These are phyloP conservation scores for Alternaria ethzedia DNA, from an alignment of 2,329 filamentous ascomycete species.

Conservation along the genomic window DNA sequence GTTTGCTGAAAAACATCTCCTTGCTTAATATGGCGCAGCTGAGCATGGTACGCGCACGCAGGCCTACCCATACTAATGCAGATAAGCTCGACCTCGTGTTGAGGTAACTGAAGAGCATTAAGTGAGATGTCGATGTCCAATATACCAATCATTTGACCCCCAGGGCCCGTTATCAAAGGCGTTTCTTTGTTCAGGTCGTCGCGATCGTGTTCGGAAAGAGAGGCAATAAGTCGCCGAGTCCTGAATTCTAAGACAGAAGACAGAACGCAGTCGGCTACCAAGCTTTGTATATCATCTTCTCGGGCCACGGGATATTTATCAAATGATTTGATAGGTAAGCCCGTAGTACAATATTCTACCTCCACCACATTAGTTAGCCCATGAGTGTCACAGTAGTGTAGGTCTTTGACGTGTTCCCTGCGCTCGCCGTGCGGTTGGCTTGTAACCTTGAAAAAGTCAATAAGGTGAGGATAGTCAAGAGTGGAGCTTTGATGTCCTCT, in stretches of 20 bases:
- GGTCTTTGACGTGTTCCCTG: not conserved
- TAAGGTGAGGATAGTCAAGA: not conserved
- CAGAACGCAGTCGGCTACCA: not conserved
- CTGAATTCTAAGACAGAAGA: not conserved
- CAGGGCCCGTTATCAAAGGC: not conserved
- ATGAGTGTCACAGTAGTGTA: not conserved
- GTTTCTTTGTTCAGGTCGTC: fast-evolving
- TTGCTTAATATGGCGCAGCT: fast-evolving
- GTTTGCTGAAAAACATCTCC: fast-evolving
- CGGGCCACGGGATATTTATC: fast-evolving
- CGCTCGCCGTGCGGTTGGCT: not conserved
- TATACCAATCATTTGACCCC: not conserved
- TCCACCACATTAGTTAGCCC: no score
- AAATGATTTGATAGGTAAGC: not conserved
- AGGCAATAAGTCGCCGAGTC: not conserved
- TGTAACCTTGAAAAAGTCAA: not conserved
- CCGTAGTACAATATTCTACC: no score
- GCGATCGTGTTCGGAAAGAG: not conserved
- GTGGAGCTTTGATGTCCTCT: fast-evolving
- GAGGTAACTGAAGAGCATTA: not conserved
- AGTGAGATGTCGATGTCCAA: not conserved
- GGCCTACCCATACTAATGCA: not conserved
- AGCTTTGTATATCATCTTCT: not conserved
- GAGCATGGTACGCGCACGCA: not conserved
- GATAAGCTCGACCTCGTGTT: not conserved